Evolutionary conservation across 768 basidiomycete genomes (phyloP).

Genomic region (Rhizopogon vulgaris): DNA sequence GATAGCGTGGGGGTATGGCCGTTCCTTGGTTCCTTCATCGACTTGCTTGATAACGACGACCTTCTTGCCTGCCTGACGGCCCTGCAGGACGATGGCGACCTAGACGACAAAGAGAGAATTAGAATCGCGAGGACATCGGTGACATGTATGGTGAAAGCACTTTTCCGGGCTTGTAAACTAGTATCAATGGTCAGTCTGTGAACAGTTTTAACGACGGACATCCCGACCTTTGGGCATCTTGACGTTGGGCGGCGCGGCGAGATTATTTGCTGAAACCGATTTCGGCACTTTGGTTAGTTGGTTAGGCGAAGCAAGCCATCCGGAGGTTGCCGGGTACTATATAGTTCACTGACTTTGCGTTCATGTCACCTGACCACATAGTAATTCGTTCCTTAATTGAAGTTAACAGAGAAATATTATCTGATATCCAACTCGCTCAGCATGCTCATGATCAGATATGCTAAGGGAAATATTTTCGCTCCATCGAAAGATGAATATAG

Average conservation of each 20-base stretch:
- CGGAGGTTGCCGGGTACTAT: constrained; percentile 27
- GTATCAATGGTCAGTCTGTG: constrained; percentile 10
- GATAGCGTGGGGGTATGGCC: constrained; percentile 95
- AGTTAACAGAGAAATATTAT: too few relatives aligned
- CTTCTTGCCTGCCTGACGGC: constrained; percentile 99
- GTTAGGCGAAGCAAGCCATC: constrained; percentile 24
- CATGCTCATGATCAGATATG: too few relatives aligned
- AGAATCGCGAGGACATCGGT: neutral
- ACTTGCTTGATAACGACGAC: constrained; percentile 97
- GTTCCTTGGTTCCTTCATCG: constrained; percentile 95
- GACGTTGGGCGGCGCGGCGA: constrained; percentile 27
- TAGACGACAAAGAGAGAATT: constrained; percentile 19
- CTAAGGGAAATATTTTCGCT: too few relatives aligned
- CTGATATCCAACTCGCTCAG: too few relatives aligned
- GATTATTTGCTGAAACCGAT: constrained; percentile 15
- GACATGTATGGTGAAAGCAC: constrained; percentile 30
- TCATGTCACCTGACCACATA: too few relatives aligned
- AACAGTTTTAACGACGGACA: neutral
- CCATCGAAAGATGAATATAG: too few relatives aligned
- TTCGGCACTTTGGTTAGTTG: constrained; percentile 3
- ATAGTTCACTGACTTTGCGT: constrained; percentile 12
- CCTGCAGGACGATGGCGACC: constrained; percentile 97
- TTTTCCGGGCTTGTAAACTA: constrained; percentile 96
- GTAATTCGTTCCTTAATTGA: too few relatives aligned
- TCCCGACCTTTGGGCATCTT: constrained; percentile 38